Evolutionary conservation across 2,329 filamentous ascomycete genomes (phyloP).

Genomic region (Niveomyces coronatus): DNA sequence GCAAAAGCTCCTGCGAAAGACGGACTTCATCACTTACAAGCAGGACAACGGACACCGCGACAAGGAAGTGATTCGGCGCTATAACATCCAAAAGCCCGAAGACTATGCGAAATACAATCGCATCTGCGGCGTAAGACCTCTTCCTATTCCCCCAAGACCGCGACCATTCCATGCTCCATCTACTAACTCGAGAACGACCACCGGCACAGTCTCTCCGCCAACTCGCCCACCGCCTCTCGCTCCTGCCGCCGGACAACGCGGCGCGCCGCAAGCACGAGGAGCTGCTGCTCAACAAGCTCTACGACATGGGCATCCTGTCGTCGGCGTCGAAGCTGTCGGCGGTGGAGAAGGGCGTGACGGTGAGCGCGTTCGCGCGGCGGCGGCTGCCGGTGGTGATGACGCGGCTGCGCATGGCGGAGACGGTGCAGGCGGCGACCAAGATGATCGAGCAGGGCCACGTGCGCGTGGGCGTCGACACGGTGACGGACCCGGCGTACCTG

Average conservation of each 20-base stretch:
- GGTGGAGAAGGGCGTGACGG: conserved; percentile 81
- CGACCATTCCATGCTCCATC: conserved; percentile 4
- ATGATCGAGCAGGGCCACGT: conserved; percentile 94
- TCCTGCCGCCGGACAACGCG: conserved; percentile 69
- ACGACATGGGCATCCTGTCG: conserved; percentile 80
- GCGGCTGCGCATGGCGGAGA: conserved; percentile 82
- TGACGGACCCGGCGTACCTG: conserved; percentile 82
- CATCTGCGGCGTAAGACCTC: conserved; percentile 59
- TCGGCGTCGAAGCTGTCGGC: conserved; percentile 67
- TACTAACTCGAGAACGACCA: no score
- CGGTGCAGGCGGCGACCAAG: conserved; percentile 70
- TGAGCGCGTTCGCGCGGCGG: conserved; percentile 76
- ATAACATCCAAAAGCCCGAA: conserved; percentile 81
- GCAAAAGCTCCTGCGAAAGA: conserved; percentile 84
- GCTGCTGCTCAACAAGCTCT: conserved; percentile 80
- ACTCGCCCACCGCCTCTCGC: conserved; percentile 77
- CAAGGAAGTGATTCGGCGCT: conserved; percentile 67
- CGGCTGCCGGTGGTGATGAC: conserved; percentile 87
- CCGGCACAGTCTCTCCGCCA: conserved; percentile 62
- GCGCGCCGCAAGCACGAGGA: conserved; percentile 77
- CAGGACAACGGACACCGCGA: conserved; percentile 80
- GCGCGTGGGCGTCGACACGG: conserved; percentile 77
- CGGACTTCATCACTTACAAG: conserved; percentile 93
- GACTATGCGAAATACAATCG: conserved; percentile 65
- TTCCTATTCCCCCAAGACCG: conserved; percentile 22